These are phyloP conservation scores for Aspergillus bertholletiae DNA, from an alignment of 495 filamentous ascomycete species.

Conservation along the genomic window DNA sequence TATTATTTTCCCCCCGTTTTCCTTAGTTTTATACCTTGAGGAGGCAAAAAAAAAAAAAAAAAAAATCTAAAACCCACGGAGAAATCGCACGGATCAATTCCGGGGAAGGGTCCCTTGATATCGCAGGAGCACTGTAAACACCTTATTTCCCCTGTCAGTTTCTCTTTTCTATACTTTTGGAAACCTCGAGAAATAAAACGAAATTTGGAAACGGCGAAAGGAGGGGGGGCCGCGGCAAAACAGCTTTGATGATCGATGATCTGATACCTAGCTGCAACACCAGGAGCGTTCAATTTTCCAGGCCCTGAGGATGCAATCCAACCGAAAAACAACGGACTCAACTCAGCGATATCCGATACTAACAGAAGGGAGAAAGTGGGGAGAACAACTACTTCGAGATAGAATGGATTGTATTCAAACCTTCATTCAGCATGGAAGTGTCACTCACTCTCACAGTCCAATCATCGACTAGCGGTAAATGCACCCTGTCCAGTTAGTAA, in stretches of 20 bases:
- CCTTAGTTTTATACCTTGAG: no score
- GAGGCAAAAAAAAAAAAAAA: neutral
- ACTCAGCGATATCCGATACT: no score
- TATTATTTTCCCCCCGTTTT: no score
- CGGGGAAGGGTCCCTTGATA: neutral
- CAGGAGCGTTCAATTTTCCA: no score
- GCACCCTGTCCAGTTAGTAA: neutral
- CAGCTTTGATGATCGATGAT: neutral
- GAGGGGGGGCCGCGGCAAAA: neutral
- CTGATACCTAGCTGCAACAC: no score
- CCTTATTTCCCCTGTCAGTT: slow-evolving; percentile 1
- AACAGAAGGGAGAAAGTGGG: neutral
- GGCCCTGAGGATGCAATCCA: neutral
- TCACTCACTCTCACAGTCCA: neutral
- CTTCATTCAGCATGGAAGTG: neutral
- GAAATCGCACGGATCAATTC: neutral
- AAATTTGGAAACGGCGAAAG: neutral
- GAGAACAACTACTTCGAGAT: neutral
- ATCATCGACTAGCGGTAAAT: neutral
- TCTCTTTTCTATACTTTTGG: slow-evolving; percentile 1
- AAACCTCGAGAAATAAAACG: neutral
- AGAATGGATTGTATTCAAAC: neutral
- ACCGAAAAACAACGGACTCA: neutral
- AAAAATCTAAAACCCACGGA: neutral
- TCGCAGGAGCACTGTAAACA: neutral